phyloP scores from a whole-genome alignment of 2,329 filamentous ascomycete genomes.

The Penicillium sp. region DNA sequence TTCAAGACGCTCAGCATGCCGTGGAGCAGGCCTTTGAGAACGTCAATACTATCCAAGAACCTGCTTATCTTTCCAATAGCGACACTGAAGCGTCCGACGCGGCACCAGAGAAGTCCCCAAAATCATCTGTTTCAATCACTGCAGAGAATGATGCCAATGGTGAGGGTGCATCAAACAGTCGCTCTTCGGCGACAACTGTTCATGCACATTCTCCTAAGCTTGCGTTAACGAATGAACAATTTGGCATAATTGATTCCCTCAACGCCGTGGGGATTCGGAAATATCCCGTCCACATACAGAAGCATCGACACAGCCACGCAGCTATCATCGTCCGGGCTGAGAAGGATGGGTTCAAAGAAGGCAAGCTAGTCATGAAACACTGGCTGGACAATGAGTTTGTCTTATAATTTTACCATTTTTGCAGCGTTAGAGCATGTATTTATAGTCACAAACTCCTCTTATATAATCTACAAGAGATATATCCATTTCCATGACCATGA shows the following conservation, averaged over 20 bases:
- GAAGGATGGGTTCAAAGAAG: slow-evolving; percentile 71
- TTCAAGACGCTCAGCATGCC: slow-evolving; percentile 71
- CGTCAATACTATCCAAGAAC: slow-evolving; percentile 64
- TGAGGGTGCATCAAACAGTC: not conserved
- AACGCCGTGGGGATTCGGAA: slow-evolving; percentile 62
- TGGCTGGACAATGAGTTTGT: slow-evolving; percentile 77
- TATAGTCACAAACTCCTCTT: not conserved
- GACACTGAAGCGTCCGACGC: slow-evolving; percentile 17
- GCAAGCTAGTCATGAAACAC: slow-evolving; percentile 73
- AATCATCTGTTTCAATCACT: not conserved
- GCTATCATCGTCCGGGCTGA: slow-evolving; percentile 77
- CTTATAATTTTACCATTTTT: slow-evolving; percentile 41
- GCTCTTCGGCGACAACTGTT: not conserved
- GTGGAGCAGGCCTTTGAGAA: slow-evolving; percentile 77
- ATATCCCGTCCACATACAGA: slow-evolving; percentile 56
- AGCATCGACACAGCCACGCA: slow-evolving; percentile 78
- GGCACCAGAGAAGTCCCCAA: slow-evolving; percentile 32
- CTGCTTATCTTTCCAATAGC: slow-evolving; percentile 64
- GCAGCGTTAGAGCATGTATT: slow-evolving; percentile 4
- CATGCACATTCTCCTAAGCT: slow-evolving; percentile 60
- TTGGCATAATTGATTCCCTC: slow-evolving; percentile 76
- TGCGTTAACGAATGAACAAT: slow-evolving; percentile 76
- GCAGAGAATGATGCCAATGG: not conserved
- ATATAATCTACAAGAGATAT: not conserved
- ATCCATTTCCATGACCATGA: not conserved